Evolutionary conservation across 257 asterid genomes (phyloP), one percentile per base, ranked within the genome.

Genomic region (Perilla frutescens): DNA sequence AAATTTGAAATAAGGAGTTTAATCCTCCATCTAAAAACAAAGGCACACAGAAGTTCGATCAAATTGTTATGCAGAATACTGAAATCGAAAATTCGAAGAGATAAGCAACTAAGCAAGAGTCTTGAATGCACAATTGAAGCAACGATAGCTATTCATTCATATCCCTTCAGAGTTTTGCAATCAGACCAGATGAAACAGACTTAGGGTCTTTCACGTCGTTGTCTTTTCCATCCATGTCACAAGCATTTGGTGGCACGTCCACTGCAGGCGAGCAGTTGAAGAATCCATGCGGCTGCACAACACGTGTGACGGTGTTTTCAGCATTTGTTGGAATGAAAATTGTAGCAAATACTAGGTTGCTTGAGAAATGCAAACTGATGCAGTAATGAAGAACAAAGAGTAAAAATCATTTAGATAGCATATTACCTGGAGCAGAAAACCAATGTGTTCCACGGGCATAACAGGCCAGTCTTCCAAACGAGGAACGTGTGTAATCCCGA

Each of bases 401-500:
- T 3, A 44, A 4, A 20, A 6, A 65, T 34, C 57, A 14, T 36
- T 68, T 15, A 6, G 15, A 63, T 44, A 61, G 72, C 86, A 72
- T 53, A 20, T 20, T 20, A 91, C 98, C 97, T 93, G 98, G 74
- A 93, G 98, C 88, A 89, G 56, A 77, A 93, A 93, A 59, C 98
- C 97, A 51, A 91, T 84, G 83, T 74, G 93, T 82, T 93, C 98
- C 49, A 93, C 97, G 0, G 97, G 98, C 98, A 93, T 93, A 70
- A 93, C 96, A 31, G 98, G 98, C 97, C 96, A 93, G 82, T 93
- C 98, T 79, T 93, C 98, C 82, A 91, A 68, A 32, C 98, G 87
- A 50, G 98, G 97, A 63, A 91, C 97, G 66, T 91, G 98, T 6
- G 98, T 93, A 77, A 93, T 87, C 68, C 98, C 98, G 58, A 93